A percentile compares a stretch with the other conserved stretches of the same genome.
Conservation (phyloP, 148 eudicot genomes). For the Chenopodium suecicum region DNA sequence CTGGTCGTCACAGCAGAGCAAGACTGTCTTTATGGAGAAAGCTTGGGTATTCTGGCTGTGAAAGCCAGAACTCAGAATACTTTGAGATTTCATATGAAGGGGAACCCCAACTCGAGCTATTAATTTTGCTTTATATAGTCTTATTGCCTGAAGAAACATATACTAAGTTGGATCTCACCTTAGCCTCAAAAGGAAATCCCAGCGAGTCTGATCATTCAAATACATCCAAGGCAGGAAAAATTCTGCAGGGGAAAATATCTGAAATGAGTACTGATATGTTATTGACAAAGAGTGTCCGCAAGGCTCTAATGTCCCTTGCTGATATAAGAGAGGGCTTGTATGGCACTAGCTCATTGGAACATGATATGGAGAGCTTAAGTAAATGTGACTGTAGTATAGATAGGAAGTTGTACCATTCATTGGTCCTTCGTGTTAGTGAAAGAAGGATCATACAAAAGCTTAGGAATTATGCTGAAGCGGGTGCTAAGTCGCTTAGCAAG, state of each 20-base stretch:
- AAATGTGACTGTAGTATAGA: conserved; percentile 41
- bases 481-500: conserved; percentile 3
- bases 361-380: conserved; percentile 46
- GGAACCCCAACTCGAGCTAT: conserved; percentile 81
- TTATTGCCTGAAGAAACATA: conserved; percentile 59
- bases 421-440: conserved; percentile 72
- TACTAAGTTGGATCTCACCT: conserved; percentile 46
- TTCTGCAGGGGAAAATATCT: conserved; percentile 21
- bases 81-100: conserved; percentile 79
- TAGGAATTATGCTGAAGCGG: conserved; percentile 34
- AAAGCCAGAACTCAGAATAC: conserved; percentile 69
- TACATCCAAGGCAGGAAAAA: conserved; percentile 25
- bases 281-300: conserved; percentile 52
- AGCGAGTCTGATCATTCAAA: conserved; percentile 17
- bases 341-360: conserved; percentile 51
- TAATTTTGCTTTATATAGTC: conserved; percentile 61
- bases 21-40: conserved; percentile 76
- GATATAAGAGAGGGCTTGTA: conserved; percentile 71
- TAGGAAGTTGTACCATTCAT: conserved; percentile 65
- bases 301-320: conserved; percentile 62
- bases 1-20: conserved; percentile 56
- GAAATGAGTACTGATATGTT: conserved; percentile 44
- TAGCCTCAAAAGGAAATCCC: conserved; percentile 30
- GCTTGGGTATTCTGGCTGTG: conserved; percentile 61
- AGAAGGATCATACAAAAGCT: conserved; percentile 71